Conservation (phyloP, 129 eudicot genomes). For the Chrysanthemum lavandulifolium region DNA sequence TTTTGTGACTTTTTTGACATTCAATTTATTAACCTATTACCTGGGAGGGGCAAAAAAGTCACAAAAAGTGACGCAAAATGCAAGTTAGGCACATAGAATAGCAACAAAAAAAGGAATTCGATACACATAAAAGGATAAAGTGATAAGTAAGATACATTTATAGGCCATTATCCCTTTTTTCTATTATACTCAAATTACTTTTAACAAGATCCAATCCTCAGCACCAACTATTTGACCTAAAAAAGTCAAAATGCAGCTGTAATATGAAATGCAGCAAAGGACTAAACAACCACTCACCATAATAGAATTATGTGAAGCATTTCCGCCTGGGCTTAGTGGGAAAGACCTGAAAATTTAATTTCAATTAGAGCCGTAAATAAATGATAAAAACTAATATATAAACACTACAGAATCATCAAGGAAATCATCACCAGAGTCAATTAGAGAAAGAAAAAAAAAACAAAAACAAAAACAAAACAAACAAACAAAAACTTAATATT, state of each 20-base stretch:
- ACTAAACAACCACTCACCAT: slow-evolving; percentile 27
- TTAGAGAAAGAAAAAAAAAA: not conserved
- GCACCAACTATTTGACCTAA: not conserved
- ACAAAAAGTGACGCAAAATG: too few species aligned
- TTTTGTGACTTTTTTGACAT: too few species aligned
- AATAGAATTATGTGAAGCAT: slow-evolving; percentile 28
- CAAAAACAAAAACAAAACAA: too few species aligned
- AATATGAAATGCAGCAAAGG: not conserved
- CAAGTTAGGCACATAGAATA: too few species aligned
- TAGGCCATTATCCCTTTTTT: too few species aligned
- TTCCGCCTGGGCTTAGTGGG: slow-evolving; percentile 35
- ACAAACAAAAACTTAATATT: not conserved
- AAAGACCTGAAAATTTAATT: slow-evolving; percentile 28
- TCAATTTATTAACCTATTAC: too few species aligned
- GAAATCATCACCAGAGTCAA: slow-evolving; percentile 8
- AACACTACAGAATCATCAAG: not conserved
- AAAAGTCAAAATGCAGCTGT: slow-evolving; percentile 14
- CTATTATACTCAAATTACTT: not conserved
- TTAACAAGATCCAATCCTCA: not conserved
- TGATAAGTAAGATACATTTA: too few species aligned
- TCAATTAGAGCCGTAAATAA: not conserved
- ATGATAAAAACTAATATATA: not conserved
- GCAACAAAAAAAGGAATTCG: too few species aligned
- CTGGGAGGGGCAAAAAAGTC: too few species aligned
- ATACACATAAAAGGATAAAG: too few species aligned